Evolutionary conservation across 164 flowering plant genomes (phyloP), one percentile per base, ranked within the genome.

Genomic region (Chimonanthus praecox): DNA sequence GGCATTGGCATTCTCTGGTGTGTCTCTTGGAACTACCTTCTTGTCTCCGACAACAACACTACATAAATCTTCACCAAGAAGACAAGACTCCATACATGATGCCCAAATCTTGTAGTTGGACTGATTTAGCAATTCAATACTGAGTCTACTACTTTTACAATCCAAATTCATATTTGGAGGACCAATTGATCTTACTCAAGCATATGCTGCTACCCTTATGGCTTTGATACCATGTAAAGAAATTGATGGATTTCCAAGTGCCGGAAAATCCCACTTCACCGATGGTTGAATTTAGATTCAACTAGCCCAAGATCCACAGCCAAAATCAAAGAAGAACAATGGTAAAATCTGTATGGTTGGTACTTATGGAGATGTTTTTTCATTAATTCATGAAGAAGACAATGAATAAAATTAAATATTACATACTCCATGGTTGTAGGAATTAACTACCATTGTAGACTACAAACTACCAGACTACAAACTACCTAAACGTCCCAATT

Each of bases 51-150:
- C 67, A 48, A 47, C 67, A 68, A 68, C 20, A 15, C 68, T 45
- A 64, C 71, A 60, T n/a, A 67, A 73, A 51, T 73, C 69, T 67
- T 67, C 66, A 58, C 74, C 70, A 49, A 64, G n/a, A 51, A 64
- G 58, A 16, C 71, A 71, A 50, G 74, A 64, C 58, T 69, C 44
- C 44, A 47, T 48, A 49, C 60, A 48, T 51, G 58, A 15, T 58
- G 10, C 18, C 71, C 71, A 69, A 47, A 18, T 49, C 68, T 45
- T 65, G 47, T 65, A 65, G 68, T 65, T 11, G 7, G 48, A 45
- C 44, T 65, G 68, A 65, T 10, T 45, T 43, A 65, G 68, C 47
- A 65, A 44, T 48, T 45, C 47, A 65, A 65, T 65, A 43, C 49
- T 18, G 44, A 65, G 10, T 43, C 4, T 33, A 45, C 9, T 43